Base-by-base conservation (phyloP, 1,139 yeast genomes). In the Sugiyamaella pinicola region DNA sequence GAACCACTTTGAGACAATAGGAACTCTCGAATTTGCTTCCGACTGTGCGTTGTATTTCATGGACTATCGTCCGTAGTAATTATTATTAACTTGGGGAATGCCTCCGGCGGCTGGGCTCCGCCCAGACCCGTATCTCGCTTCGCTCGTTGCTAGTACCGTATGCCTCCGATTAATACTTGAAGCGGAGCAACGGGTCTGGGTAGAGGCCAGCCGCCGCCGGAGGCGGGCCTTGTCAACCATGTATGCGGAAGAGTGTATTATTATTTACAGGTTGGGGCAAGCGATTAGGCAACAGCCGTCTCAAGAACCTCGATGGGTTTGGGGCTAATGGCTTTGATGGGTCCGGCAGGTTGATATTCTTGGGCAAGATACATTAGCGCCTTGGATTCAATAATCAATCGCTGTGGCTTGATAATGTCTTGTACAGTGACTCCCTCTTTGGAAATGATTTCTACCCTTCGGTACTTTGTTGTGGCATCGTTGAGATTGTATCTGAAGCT, bases 401-500 rank as follows among this genome's bases (percentile, higher is more conserved):
- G 80, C 64, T 86, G 81, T 26, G 97, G 95, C 72, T 83, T 86
- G 60, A 91, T 80, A 53, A 91, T 67, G 66, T 90, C 96, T 71
- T 93, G 82, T 35, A 91, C 95, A 67, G 87, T 88, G 38, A 89
- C 82, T 21, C 85, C 87, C 62, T 89, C 96, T 68, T 86, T 84
- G 58, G 83, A 79, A 56, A 87, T 73, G 34, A 88, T 83, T 61
- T 80, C 87, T 45, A 88, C 80, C 63, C 79, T 80, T 57, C 68
- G 74, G 69, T 67, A 82, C 58, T 67, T 74, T 57, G 67, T 74
- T 24, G 76, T 74, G 18, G 86, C 79, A 37, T 73, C 68, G 57
- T 80, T 72, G 62, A 85, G 76, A 64, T 84, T 84, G 52, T 58
- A 65, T 61, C 70, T 69, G 64, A 69, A 83, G 72, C 69, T 76